A percentile compares a stretch with the other conserved stretches of the same genome.
These are phyloP conservation scores for Cladosporium oxysporum DNA, from an alignment of 2,329 filamentous ascomycete genomes.

Conservation along the genomic window DNA sequence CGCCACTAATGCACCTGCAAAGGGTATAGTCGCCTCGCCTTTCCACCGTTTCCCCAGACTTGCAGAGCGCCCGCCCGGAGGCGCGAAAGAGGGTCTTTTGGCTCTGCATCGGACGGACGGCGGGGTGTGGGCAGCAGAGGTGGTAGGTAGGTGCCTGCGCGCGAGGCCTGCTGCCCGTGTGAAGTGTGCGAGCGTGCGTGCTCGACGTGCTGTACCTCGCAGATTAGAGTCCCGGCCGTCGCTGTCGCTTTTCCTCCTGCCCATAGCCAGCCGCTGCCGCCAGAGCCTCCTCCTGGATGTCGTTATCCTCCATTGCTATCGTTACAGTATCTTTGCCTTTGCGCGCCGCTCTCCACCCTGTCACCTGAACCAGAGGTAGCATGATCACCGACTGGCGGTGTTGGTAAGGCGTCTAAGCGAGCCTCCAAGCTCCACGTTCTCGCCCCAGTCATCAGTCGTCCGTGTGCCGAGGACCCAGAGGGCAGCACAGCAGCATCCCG, in stretches of 20 bases:
- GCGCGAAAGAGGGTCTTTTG: constrained; percentile 10
- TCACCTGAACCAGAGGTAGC: constrained; percentile 9
- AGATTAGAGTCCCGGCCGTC: constrained; percentile 8
- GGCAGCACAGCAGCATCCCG: constrained; percentile 10
- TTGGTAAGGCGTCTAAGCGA: constrained; percentile 21
- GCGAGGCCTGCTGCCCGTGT: neutral
- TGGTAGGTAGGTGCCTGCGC: neutral
- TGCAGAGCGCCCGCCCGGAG: constrained; percentile 18
- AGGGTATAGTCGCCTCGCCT: constrained; percentile 10
- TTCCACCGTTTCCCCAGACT: constrained; percentile 20
- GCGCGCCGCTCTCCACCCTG: neutral
- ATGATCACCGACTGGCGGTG: constrained; percentile 16
- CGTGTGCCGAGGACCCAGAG: constrained; percentile 18
- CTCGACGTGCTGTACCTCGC: constrained; percentile 14
- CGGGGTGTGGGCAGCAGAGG: constrained; percentile 13
- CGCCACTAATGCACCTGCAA: constrained; percentile 15
- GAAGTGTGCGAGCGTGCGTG: constrained; percentile 2
- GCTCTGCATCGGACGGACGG: constrained; percentile 17
- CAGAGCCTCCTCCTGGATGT: constrained; percentile 1
- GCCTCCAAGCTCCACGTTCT: constrained; percentile 21
- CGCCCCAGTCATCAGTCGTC: constrained; percentile 20
- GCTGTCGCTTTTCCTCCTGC: neutral
- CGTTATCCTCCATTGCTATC: neutral
- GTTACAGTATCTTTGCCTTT: neutral
- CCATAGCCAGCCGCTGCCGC: neutral